Percentiles rank a stretch among this genome's conserved stretches.
Conservation (phyloP, 495 filamentous ascomycete species). For the Bacidia rubella region DNA sequence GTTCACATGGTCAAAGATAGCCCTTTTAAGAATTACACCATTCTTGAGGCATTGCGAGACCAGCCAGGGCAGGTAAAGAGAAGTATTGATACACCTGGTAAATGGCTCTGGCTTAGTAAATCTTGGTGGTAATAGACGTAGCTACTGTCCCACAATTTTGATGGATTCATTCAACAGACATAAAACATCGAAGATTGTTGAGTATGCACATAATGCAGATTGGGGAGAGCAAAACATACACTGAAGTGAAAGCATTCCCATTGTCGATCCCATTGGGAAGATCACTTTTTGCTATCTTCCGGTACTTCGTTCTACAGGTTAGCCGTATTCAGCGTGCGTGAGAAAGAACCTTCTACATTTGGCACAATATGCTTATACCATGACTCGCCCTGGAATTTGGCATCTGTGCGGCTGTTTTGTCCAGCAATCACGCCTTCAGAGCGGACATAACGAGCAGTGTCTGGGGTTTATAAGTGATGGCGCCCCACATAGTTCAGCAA, state of each 20-base stretch:
- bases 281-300: slow-evolving; percentile 37
- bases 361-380: slow-evolving; percentile 76
- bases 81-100: slow-evolving; percentile 64
- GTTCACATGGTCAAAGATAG: slow-evolving; percentile 51
- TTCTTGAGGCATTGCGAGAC: slow-evolving; percentile 57
- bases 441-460: slow-evolving; percentile 48
- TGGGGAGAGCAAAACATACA: slow-evolving; percentile 20
- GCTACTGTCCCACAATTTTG: too few relatives aligned
- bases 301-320: slow-evolving; percentile 29
- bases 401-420: slow-evolving; percentile 37
- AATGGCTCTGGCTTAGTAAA: not conserved
- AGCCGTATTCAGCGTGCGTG: not conserved
- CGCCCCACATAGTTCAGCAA: not conserved
- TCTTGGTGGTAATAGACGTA: too few relatives aligned
- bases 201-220: too few relatives aligned
- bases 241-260: slow-evolving; percentile 60
- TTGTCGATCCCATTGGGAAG: slow-evolving; percentile 50
- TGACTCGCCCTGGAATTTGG: slow-evolving; percentile 56
- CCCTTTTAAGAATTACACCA: slow-evolving; percentile 52
- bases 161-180: too few relatives aligned
- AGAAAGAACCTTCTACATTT: slow-evolving; percentile 34
- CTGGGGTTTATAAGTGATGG: slow-evolving; percentile 20
- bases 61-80: slow-evolving; percentile 78
- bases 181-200: too few relatives aligned
- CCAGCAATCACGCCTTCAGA: slow-evolving; percentile 41